Evolutionary conservation across 148 eudicot species (phyloP), one percentile per base, ranked within the genome.

Genomic region (Cornus florida): DNA sequence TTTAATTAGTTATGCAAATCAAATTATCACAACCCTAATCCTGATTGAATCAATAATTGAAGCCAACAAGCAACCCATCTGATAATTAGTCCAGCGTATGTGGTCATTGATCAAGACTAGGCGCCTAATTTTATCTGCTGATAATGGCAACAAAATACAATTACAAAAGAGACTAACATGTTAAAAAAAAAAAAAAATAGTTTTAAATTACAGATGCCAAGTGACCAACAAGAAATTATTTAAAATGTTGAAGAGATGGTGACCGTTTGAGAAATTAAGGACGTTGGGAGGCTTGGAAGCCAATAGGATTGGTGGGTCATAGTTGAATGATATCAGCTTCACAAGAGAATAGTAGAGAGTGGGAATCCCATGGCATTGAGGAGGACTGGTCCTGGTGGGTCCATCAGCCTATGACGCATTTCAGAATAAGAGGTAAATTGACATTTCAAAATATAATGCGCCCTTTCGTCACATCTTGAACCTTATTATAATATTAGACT

Each of bases 231-330:
- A 5, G 19, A 62, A 57, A 13, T 43, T n/a, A 72, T 39, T 71
- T 71, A 72, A 72, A 72, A 72, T 48, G 22, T 48, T 31, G 10
- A 11, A 13, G 35, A 48, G 75, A 72, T 48, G 8, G 75, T 50
- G 62, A 72, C 75, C 62, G 38, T 48, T 72, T 23, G 62, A 20
- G 62, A 33, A 71, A n/a, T 71, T 71, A 10, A 8, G 74, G 32
- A 43, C 74, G 74, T 71, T 71, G 74, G 74, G n/a, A n/a, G n/a
- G n/a, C n/a, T n/a, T n/a, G n/a, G n/a, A 22, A 10, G 32, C n/a
- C 31, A 46, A 10, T 32, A 46, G 74, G 32, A 35, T 70, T 17
- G 9, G 72, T 16, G 72, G 50, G 72, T 20, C 72, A 6, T 56
- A 43, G 6, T 41, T 10, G 33, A 43, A 10, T 70, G 50, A 70